Conservation (phyloP, 345 rosid species). For the Alliaria petiolata region DNA sequence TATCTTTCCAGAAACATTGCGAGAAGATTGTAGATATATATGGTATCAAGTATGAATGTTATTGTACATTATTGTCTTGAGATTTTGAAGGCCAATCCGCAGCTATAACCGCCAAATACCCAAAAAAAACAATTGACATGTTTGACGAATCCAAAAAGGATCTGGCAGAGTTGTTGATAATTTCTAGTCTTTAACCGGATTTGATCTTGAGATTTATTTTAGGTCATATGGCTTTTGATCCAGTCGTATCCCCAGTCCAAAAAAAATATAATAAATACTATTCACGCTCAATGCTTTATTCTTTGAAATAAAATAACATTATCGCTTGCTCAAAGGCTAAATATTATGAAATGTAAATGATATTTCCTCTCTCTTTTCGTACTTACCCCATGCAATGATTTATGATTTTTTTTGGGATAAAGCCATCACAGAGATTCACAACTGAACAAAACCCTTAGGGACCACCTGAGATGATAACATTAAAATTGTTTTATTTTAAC, state of each 20-base stretch:
- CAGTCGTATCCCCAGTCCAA: neutral
- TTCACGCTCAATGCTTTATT: neutral
- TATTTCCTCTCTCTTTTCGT: neutral
- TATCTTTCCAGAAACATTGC: neutral
- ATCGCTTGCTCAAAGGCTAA: neutral
- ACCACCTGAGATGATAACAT: conserved; percentile 32
- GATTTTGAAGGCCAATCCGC: too few species aligned
- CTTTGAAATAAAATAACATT: too few species aligned
- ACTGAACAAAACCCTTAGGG: conserved; percentile 20
- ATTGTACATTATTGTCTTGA: too few species aligned
- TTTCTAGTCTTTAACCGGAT: too few species aligned
- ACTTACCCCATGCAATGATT: conserved; percentile 27
- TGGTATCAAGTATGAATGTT: neutral
- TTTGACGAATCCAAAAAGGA: too few species aligned
- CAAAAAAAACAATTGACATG: neutral
- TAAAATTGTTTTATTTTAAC: conserved; percentile 1
- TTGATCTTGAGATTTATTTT: neutral
- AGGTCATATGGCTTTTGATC: neutral
- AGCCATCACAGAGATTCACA: conserved; percentile 17
- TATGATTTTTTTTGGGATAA: neutral
- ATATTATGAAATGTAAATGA: neutral
- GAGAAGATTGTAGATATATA: neutral
- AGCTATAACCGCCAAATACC: too few species aligned
- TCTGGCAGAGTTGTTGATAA: neutral
- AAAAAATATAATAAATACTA: too few species aligned